Base-by-base conservation (phyloP, 2,329 filamentous ascomycete species). In the Diaporthe nobilis region DNA sequence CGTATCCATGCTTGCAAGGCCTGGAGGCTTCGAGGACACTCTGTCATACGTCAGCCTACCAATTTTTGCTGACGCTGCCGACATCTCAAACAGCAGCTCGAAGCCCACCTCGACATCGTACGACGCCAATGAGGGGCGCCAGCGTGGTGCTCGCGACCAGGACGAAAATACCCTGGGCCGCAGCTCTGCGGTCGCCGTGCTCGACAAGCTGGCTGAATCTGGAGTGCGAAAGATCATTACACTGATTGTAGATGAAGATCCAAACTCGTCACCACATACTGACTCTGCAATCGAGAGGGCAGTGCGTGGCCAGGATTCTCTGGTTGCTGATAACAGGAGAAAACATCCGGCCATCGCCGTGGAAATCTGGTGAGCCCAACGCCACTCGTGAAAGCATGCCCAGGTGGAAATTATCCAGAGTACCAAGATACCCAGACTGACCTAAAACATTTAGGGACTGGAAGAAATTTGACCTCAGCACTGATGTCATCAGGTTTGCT, bases 381-480 rank as follows among this genome's bases (percentile, higher is more conserved):
- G 17, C 17, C 44, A 47, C 5, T 47, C 44, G 28, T 31, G 28
- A 31, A 31, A 31, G 28, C 28, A 47, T 20, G 15, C 10, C 8
- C 15, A 9, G 8, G 37, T 39, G 37, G 37, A 12, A 39, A 39
- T 12, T 9, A 39, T 12, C 12, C 3, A 39, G 12, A 39, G 12
- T 39, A 39, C 12, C 37, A 39, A 39, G 37, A 39, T 39, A 10
- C 2, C 37, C 12, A 12, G 37, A 39, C 37, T 39, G 12, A 39
- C 12, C 9, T 10, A 9, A 12, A 9, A 9, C 12, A 20, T 22
- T n/a, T 47, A 72, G 70, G 70, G 70, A 72, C 39, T 72, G 70
- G 70, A 58, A 22, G 34, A 72, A 72, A 13, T 60, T 58, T n/a
- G 70, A 72, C 39, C 39, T 72, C n/a, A 60, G 55, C 70, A 60